Evolutionary conservation across 257 asterid species (phyloP), one percentile per base, ranked within the genome.

Genomic region (Lycium barbarum): DNA sequence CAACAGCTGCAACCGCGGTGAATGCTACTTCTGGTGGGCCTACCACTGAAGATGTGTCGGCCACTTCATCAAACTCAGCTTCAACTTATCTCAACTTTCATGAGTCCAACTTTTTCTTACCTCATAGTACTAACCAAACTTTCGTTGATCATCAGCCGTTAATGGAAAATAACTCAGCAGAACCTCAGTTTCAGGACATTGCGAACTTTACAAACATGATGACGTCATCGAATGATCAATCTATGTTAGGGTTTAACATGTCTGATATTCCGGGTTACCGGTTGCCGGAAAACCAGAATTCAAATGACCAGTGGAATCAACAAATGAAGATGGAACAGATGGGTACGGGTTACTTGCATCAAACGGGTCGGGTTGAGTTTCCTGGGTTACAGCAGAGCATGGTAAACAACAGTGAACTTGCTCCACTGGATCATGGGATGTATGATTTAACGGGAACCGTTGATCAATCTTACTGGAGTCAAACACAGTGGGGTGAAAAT

Each of bases 391-490:
- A 83, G 61, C 88, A 82, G 84, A 88, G 18, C 89, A 79, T 87
- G 84, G 70, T 72, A 59, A 72, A 79, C 82, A 86, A 85, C 81
- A 89, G 84, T 7, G 93, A 89, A 51, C 74, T 90, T 0, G 83
- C 88, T 45, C 87, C 88, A 84, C 85, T 90, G 9, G 97, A 94
- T 79, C 94, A 89, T 18, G 94, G 91, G 14, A 70, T 95, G 85
- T 93, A 89, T 91, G 97, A 94, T 91, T 90, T 94, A 80, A 81
- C 97, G 36, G 97, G 92, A 47, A 86, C 85, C 49, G 91, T 91
- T 35, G 97, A 94, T 90, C 95, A 95, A 33, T 79, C 91, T 2
- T 93, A 93, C 91, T 95, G 98, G 99, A 89, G 84, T 84, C 96
- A 91, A 87, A 83, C 90, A 18, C 94, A 92, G 84, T 92, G 97